These are phyloP conservation scores for Raddia guianensis DNA, from an alignment of 176 grass and related monocot genomes.

Conservation along the genomic window DNA sequence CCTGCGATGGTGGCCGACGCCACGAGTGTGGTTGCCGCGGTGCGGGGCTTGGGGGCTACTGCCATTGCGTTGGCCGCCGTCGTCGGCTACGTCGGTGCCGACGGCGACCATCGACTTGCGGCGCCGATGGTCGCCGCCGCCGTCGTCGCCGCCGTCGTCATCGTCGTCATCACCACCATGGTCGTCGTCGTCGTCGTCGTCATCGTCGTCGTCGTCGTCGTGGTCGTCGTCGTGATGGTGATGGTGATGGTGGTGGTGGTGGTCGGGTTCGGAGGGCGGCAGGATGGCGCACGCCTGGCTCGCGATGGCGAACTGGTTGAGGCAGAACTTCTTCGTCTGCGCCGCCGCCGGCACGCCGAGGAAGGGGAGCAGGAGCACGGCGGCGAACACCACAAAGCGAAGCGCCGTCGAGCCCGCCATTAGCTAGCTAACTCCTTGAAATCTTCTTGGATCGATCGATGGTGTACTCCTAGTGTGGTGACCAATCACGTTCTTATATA, in stretches of 20 bases:
- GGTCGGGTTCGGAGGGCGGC: conserved; percentile 34
- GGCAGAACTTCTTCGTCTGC: conserved; percentile 65
- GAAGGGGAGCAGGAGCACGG: conserved; percentile 45
- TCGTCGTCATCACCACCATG: background rate
- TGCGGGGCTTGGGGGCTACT: background rate
- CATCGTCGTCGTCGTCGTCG: background rate
- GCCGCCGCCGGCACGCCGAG: conserved; percentile 16
- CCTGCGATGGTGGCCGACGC: background rate
- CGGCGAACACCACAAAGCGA: conserved; percentile 34
- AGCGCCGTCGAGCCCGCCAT: conserved; percentile 35
- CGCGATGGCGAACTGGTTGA: conserved; percentile 70
- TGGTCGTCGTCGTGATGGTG: background rate
- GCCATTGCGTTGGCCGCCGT: background rate
- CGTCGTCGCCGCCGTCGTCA: background rate
- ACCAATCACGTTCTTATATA: conserved; percentile 24
- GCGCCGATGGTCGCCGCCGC: background rate
- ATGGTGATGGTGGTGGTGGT: conserved; percentile 8
- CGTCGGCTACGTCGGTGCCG: conserved; percentile 12
- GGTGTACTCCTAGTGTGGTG: background rate
- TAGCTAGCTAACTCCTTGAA: background rate
- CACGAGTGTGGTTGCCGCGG: conserved; percentile 10
- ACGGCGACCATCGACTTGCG: conserved; percentile 29
- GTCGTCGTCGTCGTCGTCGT: background rate
- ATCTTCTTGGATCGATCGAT: conserved; percentile 16
- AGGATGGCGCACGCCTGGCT: conserved; percentile 77